Evolutionary conservation across 768 basidiomycete species (phyloP).

Genomic region (Porphyrellus cyaneotinctus): DNA sequence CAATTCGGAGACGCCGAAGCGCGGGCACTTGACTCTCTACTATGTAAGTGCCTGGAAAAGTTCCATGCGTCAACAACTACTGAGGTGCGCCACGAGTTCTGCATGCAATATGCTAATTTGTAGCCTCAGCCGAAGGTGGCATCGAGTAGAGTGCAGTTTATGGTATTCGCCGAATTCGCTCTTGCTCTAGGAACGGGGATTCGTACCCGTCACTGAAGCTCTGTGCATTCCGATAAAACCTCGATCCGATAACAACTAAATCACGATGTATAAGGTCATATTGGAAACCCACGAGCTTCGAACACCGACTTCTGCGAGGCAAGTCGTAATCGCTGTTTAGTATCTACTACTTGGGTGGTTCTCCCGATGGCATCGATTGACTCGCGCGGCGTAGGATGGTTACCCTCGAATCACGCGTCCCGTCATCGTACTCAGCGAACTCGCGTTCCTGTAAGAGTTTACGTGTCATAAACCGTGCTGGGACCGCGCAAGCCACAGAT

Average conservation of each 20-base stretch:
- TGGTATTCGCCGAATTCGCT: conserved; percentile 16
- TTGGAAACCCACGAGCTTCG: conserved; percentile 14
- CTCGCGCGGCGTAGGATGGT: conserved; percentile 14
- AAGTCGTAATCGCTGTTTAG: conserved; percentile 14
- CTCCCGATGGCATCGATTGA: conserved; percentile 32
- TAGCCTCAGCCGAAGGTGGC: conserved; percentile 6
- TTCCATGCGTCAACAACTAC: no score
- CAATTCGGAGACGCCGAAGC: background rate
- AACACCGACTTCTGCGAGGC: conserved; percentile 14
- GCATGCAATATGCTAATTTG: background rate
- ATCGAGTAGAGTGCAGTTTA: conserved; percentile 1
- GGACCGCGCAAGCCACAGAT: conserved; percentile 10
- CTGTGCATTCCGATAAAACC: conserved; percentile 15
- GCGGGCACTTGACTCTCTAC: background rate
- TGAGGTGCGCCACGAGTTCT: no score
- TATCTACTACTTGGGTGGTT: conserved; percentile 10
- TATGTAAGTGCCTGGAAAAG: no score
- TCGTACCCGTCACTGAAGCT: conserved; percentile 19
- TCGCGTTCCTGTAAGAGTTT: conserved; percentile 28
- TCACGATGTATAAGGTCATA: conserved; percentile 13
- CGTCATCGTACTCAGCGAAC: conserved; percentile 16
- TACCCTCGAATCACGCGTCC: conserved; percentile 30
- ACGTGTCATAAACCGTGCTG: conserved; percentile 22
- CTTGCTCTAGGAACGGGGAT: conserved; percentile 26
- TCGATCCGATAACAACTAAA: conserved; percentile 19